Base-by-base conservation (phyloP, 1,284 basidiomycete genomes). In the Meira nashicola region DNA sequence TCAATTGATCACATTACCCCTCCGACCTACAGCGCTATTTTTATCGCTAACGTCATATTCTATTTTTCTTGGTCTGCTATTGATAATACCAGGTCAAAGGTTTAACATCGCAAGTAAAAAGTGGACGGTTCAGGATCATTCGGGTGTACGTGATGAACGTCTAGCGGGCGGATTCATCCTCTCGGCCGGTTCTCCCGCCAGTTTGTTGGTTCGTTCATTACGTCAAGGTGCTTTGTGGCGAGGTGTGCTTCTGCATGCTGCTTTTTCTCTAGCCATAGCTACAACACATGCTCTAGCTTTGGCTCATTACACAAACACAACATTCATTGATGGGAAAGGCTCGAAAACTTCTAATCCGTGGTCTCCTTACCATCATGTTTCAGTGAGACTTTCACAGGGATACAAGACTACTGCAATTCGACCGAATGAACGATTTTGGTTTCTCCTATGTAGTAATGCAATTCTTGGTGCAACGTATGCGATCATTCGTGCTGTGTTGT, bases 401-500 rank as follows among this genome's bases (percentile, higher is more conserved):
- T 28, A 23, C 28, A 17, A 33, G 14, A 28, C 28, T 33, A 38
- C 50, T 53, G 17, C 50, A 19, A 14, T 41, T 38, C 37, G 50
- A 38, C 50, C 50, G 5, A 53, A 53, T 33, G 50, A 53, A 41
- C 23, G 50, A 15, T 33, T 53, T 23, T 53, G 23, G 21, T 53
- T 53, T 23, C 39, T 53, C n/a, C 15, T 53, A 14, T 17, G 50
- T 15, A 33, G 21, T 17, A 53, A 53, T 28, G 17, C 37, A 7
- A 14, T 53, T 25, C n/a, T 53, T 39, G 50, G 50, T 21, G 50
- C 50, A 33, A n/a, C 19, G 15, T 53, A 53, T 33, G 37, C 38
- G 14, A 19, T 53, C 15, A 33, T 33, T 41, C 50, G 50, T 33
- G 5, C 17, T 6, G 14, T 53, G 15, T 37, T 15, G 39, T 19